Percentiles rank a stretch among this genome's conserved stretches.
phyloP scores from a whole-genome alignment of 2,329 filamentous ascomycete genomes.

The Calonectria pteridis region DNA sequence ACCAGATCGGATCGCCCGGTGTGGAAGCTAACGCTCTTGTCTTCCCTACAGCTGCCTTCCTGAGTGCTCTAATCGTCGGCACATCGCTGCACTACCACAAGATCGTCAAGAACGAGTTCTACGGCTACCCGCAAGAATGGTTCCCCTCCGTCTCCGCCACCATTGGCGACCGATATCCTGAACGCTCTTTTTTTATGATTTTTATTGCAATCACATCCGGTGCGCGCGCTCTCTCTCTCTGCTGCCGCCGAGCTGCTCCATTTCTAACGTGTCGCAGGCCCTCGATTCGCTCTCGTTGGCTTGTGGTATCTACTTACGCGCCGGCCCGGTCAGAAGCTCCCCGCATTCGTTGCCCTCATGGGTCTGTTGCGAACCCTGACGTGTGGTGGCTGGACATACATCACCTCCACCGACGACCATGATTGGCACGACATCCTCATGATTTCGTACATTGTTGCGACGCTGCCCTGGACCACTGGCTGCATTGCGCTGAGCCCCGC shows the following conservation, averaged over 20 bases:
- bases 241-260: background rate
- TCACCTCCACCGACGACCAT: constrained; percentile 98
- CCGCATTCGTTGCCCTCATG: constrained; percentile 83
- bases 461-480: constrained; percentile 93
- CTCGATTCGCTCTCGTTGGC: constrained; percentile 89
- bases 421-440: constrained; percentile 99
- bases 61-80: constrained; percentile 87
- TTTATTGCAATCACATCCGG: constrained; percentile 97
- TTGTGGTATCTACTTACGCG: constrained; percentile 93
- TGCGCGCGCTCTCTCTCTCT: constrained; percentile 50
- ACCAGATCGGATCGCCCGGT: background rate
- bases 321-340: constrained; percentile 78
- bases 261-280: constrained; percentile 66
- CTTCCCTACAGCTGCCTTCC: constrained; percentile 76
- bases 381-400: constrained; percentile 98
- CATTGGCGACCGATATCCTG: constrained; percentile 96
- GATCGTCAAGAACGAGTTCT: constrained; percentile 97
- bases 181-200: constrained; percentile 95
- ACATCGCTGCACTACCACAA: constrained; percentile 90
- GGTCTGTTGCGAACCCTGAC: constrained; percentile 91
- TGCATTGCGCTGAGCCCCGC: constrained; percentile 89
- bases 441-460: constrained; percentile 97
- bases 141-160: constrained; percentile 96
- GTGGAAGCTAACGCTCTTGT: constrained; percentile 36
- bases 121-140: constrained; percentile 95